These are phyloP conservation scores for Casuarina equisetifolia DNA, from an alignment of 306 rosid genomes.

Conservation along the genomic window DNA sequence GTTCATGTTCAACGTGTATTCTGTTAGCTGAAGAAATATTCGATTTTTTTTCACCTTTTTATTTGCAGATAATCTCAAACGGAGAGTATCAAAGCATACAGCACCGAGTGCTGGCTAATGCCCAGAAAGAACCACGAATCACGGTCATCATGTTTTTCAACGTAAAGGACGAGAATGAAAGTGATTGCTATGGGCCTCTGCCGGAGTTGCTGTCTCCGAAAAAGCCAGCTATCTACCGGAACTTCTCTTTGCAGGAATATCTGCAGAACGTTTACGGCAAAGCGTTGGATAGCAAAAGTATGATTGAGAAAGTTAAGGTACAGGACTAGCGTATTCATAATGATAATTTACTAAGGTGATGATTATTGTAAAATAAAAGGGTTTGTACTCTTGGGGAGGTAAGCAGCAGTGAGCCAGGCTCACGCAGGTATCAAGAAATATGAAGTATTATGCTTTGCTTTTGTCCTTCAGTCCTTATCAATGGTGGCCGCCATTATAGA, in stretches of 20 bases:
- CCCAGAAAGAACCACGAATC: conserved; percentile 29
- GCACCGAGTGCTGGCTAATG: conserved; percentile 36
- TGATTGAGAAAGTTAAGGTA: conserved; percentile 31
- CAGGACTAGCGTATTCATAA: background rate
- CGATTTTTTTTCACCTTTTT: background rate
- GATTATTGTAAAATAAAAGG: background rate
- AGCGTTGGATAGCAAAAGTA: conserved; percentile 30
- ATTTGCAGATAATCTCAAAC: conserved; percentile 26
- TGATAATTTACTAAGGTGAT: too few relatives aligned
- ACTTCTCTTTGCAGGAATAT: conserved; percentile 27
- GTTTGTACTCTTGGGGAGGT: background rate
- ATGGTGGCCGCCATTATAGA: too few relatives aligned
- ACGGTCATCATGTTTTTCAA: conserved; percentile 30
- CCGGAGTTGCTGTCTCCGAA: conserved; percentile 27
- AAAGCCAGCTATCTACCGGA: conserved; percentile 31
- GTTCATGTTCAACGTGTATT: background rate
- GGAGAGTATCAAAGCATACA: conserved; percentile 41
- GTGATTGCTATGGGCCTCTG: conserved; percentile 32
- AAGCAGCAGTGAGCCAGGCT: too few relatives aligned
- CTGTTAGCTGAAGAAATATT: background rate
- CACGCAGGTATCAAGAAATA: too few relatives aligned
- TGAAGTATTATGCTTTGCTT: too few relatives aligned
- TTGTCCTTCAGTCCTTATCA: too few relatives aligned
- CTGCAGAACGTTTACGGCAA: conserved; percentile 18
- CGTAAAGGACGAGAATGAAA: conserved; percentile 24